Evolutionary conservation across 768 basidiomycete genomes (phyloP).

Genomic region (Pleurotus giganteus): DNA sequence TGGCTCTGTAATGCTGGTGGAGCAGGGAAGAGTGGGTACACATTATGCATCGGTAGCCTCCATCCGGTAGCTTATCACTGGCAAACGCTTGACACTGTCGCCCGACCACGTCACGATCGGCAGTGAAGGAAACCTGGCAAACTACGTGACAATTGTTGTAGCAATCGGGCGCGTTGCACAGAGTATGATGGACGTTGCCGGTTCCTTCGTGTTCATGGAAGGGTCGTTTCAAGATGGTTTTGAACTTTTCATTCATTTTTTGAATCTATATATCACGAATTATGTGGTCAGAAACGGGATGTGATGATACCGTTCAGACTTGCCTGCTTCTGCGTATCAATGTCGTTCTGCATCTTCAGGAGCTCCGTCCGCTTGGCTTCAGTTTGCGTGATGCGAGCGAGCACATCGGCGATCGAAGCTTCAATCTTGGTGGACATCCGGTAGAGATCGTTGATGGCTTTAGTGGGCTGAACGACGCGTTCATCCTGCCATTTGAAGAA

Average conservation of each 20-base stretch:
- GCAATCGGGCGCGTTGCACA: constrained; percentile 12
- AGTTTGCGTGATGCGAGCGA: constrained; percentile 14
- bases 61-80: not conserved
- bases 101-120: constrained; percentile 8
- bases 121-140: constrained; percentile 11
- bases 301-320: not conserved
- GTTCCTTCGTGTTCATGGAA: constrained; percentile 9
- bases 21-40: not conserved
- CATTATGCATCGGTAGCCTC: not conserved
- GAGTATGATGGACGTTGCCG: constrained; percentile 10
- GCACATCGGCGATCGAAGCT: constrained; percentile 3
- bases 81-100: not conserved
- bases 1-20: constrained; percentile 6
- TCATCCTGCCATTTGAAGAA: constrained; percentile 16
- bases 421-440: constrained; percentile 13
- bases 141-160: constrained; percentile 14
- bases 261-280: not conserved
- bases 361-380: constrained; percentile 10
- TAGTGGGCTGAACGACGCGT: constrained; percentile 15
- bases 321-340: constrained; percentile 8
- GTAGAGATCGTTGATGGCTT: constrained; percentile 12
- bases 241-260: constrained; percentile 9
- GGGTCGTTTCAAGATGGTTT: constrained; percentile 9
- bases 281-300: not conserved
- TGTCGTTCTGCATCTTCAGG: constrained; percentile 4